phyloP scores from a whole-genome alignment of 257 asterid genomes.

The Orobanche coerulescens region DNA sequence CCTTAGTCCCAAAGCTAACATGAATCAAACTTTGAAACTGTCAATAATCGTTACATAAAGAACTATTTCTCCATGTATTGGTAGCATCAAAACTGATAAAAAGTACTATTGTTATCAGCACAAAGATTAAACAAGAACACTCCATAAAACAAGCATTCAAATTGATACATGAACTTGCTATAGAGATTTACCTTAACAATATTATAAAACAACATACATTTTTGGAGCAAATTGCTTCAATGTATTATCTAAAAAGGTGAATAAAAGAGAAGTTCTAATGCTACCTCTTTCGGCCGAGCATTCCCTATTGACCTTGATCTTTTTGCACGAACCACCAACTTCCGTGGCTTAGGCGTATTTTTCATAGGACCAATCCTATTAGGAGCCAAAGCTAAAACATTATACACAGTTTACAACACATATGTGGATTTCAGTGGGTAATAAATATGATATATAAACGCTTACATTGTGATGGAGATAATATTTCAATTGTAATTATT shows the following conservation, averaged over 20 bases:
- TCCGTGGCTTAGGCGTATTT: conserved; percentile 27
- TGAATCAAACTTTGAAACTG: too few species aligned
- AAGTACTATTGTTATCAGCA: too few species aligned
- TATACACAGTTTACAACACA: conserved; percentile 28
- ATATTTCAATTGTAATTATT: too few species aligned
- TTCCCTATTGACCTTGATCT: conserved; percentile 11
- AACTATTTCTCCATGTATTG: neutral
- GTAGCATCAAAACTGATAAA: too few species aligned
- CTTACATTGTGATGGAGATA: too few species aligned
- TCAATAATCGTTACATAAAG: too few species aligned
- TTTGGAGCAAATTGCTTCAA: neutral
- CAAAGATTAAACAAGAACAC: neutral
- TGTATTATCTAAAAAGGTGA: neutral
- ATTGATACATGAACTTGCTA: neutral
- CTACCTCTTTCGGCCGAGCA: conserved; percentile 36
- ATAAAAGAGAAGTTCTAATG: neutral
- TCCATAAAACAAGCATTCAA: neutral
- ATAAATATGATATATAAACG: neutral
- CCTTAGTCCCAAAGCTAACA: too few species aligned
- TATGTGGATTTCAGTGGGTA: neutral
- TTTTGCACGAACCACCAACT: conserved; percentile 9
- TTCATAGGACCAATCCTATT: conserved; percentile 46
- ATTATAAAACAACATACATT: neutral
- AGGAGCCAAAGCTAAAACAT: neutral
- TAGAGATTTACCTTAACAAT: neutral